Conservation (phyloP, 129 eudicot species). For the Flaveria trinervia region DNA sequence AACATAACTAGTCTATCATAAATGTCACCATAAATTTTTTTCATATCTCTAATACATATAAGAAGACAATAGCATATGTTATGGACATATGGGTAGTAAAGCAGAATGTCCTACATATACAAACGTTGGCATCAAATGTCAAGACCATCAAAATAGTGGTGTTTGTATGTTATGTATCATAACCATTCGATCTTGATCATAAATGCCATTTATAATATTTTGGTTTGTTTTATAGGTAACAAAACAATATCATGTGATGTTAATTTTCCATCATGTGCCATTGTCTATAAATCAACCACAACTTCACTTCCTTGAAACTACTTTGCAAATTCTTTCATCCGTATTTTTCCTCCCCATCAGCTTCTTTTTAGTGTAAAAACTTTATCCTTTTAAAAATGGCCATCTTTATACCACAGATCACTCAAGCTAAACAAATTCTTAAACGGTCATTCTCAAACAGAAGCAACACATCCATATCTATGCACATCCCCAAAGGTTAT, state of each 20-base stretch:
- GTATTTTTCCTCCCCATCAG: not conserved
- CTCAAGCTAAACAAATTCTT: not conserved
- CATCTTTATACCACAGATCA: not conserved
- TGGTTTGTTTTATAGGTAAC: too few relatives aligned
- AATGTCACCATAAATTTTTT: too few relatives aligned
- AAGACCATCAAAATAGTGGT: not conserved
- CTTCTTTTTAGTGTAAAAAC: not conserved
- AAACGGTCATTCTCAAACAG: not conserved
- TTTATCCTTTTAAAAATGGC: not conserved
- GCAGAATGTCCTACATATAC: not conserved
- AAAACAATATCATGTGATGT: not conserved
- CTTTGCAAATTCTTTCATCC: not conserved
- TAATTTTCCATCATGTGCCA: not conserved
- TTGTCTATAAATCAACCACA: not conserved
- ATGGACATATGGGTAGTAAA: not conserved
- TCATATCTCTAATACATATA: too few relatives aligned
- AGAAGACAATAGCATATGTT: not conserved
- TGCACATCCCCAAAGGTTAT: not conserved
- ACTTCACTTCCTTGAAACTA: not conserved
- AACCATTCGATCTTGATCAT: not conserved
- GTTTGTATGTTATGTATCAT: too few relatives aligned
- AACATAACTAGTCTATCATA: too few relatives aligned
- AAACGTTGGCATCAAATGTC: not conserved
- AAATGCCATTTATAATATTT: not conserved
- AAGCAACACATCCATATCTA: not conserved